A percentile compares a stretch with the other conserved stretches of the same genome.
These are phyloP conservation scores for Clitocybe nebularis DNA, from an alignment of 1,284 basidiomycete species.

Conservation along the genomic window DNA sequence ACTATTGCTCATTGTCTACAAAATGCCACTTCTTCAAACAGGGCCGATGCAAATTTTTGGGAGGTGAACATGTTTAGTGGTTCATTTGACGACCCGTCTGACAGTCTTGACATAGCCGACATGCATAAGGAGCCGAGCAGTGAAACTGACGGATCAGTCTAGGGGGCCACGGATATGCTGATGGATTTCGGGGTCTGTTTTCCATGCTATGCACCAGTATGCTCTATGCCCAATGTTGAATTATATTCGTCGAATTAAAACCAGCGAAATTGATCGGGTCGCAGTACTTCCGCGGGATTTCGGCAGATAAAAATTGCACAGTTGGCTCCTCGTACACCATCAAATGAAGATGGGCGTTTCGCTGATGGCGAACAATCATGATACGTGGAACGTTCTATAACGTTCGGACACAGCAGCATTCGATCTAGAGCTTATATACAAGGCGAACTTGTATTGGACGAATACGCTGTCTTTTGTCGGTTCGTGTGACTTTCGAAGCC, in stretches of 20 bases:
- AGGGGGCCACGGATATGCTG: too few relatives aligned
- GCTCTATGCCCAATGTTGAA: background rate
- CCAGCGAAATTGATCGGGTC: conserved; percentile 29
- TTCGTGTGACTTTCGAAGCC: conserved; percentile 40
- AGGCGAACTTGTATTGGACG: background rate
- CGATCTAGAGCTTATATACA: background rate
- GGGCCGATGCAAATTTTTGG: conserved; percentile 56
- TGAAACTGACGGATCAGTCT: conserved; percentile 8
- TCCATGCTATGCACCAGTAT: background rate
- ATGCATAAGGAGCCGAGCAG: conserved; percentile 38
- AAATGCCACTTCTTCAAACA: conserved; percentile 51
- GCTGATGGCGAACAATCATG: conserved; percentile 17
- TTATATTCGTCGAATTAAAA: conserved; percentile 17
- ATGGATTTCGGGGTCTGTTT: too few relatives aligned
- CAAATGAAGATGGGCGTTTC: conserved; percentile 18
- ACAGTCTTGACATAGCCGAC: conserved; percentile 23
- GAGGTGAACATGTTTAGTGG: conserved; percentile 35
- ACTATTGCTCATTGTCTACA: conserved; percentile 44
- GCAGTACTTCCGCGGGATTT: conserved; percentile 25
- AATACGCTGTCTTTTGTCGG: conserved; percentile 8
- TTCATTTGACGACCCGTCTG: conserved; percentile 11
- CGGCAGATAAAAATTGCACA: conserved; percentile 18
- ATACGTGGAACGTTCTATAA: conserved; percentile 16
- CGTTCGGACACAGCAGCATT: conserved; percentile 18
- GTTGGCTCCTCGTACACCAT: conserved; percentile 10